Conservation (phyloP, 2,329 filamentous ascomycete genomes). For the Clathrospora elynae region DNA sequence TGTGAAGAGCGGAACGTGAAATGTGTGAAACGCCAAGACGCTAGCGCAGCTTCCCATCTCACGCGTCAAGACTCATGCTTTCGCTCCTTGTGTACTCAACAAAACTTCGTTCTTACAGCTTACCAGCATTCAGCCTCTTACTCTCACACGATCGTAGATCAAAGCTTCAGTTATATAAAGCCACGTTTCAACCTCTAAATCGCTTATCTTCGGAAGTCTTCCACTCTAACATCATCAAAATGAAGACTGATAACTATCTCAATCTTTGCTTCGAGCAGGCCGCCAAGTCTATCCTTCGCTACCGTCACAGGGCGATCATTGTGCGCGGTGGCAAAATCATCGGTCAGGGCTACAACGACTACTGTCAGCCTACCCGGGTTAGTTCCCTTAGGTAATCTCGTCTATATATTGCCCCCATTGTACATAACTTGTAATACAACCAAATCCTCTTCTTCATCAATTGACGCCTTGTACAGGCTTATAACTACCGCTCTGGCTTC, state of each 20-base stretch:
- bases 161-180: not conserved
- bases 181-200: not conserved
- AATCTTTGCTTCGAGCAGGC: conserved; percentile 60
- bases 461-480: no score
- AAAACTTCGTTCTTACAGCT: not conserved
- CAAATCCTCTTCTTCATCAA: no score
- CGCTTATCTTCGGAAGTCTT: not conserved
- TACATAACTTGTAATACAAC: no score
- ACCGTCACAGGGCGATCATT: conserved; percentile 58
- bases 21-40: conserved; percentile 11
- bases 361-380: no score
- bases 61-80: conserved; percentile 1
- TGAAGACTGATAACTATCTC: conserved; percentile 57
- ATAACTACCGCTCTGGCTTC: conserved; percentile 56
- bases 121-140: not conserved
- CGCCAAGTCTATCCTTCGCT: conserved; percentile 55
- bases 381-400: no score
- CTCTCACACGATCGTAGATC: not conserved
- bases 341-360: conserved; percentile 58
- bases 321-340: conserved; percentile 61
- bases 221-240: conserved; percentile 19
- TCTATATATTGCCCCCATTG: no score
- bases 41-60: not conserved
- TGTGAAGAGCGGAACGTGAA: not conserved
- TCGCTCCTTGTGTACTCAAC: conserved; percentile 7